phyloP scores from a whole-genome alignment of 208 protist genomes.

The Angomonas deanei region DNA sequence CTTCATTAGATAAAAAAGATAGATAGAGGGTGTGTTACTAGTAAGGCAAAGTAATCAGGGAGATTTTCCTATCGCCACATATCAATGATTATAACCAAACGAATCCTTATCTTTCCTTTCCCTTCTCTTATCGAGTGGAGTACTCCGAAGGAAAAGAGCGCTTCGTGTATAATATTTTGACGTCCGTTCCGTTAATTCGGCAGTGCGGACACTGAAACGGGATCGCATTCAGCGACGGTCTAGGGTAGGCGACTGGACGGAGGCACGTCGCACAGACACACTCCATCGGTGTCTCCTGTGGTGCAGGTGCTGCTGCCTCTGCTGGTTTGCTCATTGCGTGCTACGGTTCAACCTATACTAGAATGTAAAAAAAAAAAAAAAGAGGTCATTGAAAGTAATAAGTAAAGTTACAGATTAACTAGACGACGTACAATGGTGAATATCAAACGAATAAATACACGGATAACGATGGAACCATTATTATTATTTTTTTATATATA shows the following conservation, averaged over 20 bases:
- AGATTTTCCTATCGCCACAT: too few relatives aligned
- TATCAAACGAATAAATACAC: background rate
- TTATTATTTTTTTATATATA: background rate
- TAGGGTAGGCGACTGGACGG: conserved; percentile 45
- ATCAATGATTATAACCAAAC: too few relatives aligned
- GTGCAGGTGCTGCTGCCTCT: background rate
- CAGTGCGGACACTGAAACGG: conserved; percentile 81
- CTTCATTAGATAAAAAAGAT: too few relatives aligned
- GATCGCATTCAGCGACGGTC: conserved; percentile 35
- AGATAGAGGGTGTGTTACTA: too few relatives aligned
- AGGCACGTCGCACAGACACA: conserved; percentile 81
- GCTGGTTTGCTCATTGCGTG: background rate
- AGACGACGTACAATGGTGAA: too few relatives aligned
- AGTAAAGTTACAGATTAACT: background rate
- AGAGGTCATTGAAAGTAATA: background rate
- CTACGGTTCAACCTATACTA: too few relatives aligned
- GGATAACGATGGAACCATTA: background rate
- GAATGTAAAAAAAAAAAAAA: background rate
- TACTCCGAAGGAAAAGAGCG: conserved; percentile 70
- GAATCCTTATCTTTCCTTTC: too few relatives aligned
- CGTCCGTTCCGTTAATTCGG: conserved; percentile 63
- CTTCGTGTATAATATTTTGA: conserved; percentile 73
- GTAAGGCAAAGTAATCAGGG: too few relatives aligned
- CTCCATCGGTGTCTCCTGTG: conserved; percentile 13
- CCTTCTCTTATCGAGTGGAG: conserved; percentile 47